A percentile compares a stretch with the other conserved stretches of the same genome.
Conservation (phyloP, 768 basidiomycete genomes). For the Tylopilus balloui region DNA sequence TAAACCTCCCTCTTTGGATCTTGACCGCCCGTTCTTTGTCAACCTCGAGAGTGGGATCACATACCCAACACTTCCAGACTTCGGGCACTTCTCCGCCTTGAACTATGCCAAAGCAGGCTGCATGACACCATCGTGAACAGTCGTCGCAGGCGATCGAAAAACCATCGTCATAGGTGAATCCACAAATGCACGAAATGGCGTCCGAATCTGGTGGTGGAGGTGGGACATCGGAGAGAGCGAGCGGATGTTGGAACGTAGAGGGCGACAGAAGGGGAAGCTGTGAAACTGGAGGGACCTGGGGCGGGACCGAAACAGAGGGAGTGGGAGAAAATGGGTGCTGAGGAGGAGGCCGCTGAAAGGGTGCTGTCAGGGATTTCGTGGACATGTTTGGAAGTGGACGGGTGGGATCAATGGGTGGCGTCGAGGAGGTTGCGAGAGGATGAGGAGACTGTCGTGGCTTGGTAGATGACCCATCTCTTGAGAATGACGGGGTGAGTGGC, state of each 20-base stretch:
- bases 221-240: conserved; percentile 13
- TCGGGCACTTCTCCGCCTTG: conserved; percentile 58
- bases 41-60: conserved; percentile 44
- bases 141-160: conserved; percentile 82
- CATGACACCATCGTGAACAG: conserved; percentile 83
- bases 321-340: conserved; percentile 21
- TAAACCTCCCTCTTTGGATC: conserved; percentile 40
- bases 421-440: conserved; percentile 17
- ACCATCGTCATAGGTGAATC: conserved; percentile 70
- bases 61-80: conserved; percentile 72
- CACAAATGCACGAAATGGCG: conserved; percentile 70
- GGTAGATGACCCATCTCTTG: conserved; percentile 8
- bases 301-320: conserved; percentile 7
- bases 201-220: conserved; percentile 38
- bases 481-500: conserved; percentile 3
- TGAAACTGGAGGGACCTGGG: conserved; percentile 13
- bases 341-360: conserved; percentile 11
- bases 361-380: conserved; percentile 14
- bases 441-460: conserved; percentile 17
- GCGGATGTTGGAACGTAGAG: conserved; percentile 21
- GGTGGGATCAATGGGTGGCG: conserved; percentile 11
- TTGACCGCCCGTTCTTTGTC: conserved; percentile 47
- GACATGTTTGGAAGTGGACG: conserved; percentile 6
- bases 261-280: conserved; percentile 17
- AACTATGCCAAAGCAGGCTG: conserved; percentile 66